Evolutionary conservation across 129 eudicot genomes (phyloP).

Genomic region (Artemisia tridentata): DNA sequence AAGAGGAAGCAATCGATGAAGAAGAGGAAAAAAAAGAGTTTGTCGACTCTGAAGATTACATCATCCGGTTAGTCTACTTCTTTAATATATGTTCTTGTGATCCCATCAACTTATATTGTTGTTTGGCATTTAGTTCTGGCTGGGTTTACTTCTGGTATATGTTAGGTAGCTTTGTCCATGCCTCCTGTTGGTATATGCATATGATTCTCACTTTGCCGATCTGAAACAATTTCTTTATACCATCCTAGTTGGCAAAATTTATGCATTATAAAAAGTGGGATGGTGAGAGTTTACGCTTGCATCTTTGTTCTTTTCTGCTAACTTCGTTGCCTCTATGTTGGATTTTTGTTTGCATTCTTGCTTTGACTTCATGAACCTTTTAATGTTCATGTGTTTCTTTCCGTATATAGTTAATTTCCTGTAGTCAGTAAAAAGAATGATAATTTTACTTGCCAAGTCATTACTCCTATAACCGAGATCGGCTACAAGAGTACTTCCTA

Average conservation of each 20-base stretch:
- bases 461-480: not conserved
- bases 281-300: not conserved
- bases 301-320: not conserved
- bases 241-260: not conserved
- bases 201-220: not conserved
- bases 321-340: not conserved
- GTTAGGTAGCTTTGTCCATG: not conserved
- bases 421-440: not conserved
- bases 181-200: not conserved
- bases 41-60: constrained; percentile 77
- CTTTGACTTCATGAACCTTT: not conserved
- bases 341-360: too few species aligned
- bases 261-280: not conserved
- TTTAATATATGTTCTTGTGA: constrained; percentile 10
- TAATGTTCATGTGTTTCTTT: constrained; percentile 5
- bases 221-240: not conserved
- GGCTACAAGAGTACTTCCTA: constrained; percentile 16
- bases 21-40: constrained; percentile 91
- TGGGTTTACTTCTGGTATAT: not conserved
- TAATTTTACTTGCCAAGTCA: constrained; percentile 1
- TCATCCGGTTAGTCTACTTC: constrained; percentile 64
- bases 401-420: not conserved
- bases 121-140: constrained; percentile 2
- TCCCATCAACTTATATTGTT: constrained; percentile 5
- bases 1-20: constrained; percentile 80